These are phyloP conservation scores for Trichosanthes truncata DNA, from an alignment of 306 rosid species.

Conservation along the genomic window DNA sequence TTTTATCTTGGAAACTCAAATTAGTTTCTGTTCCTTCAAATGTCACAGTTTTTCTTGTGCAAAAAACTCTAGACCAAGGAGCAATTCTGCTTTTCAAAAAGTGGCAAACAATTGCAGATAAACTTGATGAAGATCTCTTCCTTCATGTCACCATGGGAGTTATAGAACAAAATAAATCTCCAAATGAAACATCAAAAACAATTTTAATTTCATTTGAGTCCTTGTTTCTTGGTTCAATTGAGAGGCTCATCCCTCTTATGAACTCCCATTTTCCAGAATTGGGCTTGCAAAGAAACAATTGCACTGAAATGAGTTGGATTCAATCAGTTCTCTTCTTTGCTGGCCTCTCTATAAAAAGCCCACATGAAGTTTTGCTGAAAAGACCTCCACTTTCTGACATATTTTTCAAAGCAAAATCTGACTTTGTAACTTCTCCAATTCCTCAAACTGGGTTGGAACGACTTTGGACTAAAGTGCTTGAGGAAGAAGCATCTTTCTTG, in stretches of 20 bases:
- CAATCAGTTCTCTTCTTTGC: conserved; percentile 48
- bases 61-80: conserved; percentile 29
- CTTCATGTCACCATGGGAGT: conserved; percentile 5
- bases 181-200: conserved; percentile 24
- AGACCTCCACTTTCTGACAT: not conserved
- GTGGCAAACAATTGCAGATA: conserved; percentile 53
- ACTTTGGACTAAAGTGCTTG: conserved; percentile 41
- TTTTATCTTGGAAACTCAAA: conserved; percentile 58
- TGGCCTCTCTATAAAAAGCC: conserved; percentile 29
- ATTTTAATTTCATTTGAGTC: conserved; percentile 38
- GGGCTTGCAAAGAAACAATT: conserved; percentile 29
- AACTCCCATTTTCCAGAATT: conserved; percentile 36
- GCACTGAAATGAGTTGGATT: conserved; percentile 50
- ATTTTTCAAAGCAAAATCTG: conserved; percentile 28
- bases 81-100: conserved; percentile 34
- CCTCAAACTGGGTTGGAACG: conserved; percentile 37
- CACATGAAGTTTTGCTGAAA: conserved; percentile 35
- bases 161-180: conserved; percentile 17
- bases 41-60: conserved; percentile 42
- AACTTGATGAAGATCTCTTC: conserved; percentile 37
- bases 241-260: conserved; percentile 29
- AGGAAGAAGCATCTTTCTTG: conserved; percentile 42
- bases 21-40: conserved; percentile 42
- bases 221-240: conserved; percentile 34
- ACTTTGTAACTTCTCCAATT: conserved; percentile 39